Base-by-base conservation (phyloP, 306 rosid genomes). In the Trichosanthes cucumerina region DNA sequence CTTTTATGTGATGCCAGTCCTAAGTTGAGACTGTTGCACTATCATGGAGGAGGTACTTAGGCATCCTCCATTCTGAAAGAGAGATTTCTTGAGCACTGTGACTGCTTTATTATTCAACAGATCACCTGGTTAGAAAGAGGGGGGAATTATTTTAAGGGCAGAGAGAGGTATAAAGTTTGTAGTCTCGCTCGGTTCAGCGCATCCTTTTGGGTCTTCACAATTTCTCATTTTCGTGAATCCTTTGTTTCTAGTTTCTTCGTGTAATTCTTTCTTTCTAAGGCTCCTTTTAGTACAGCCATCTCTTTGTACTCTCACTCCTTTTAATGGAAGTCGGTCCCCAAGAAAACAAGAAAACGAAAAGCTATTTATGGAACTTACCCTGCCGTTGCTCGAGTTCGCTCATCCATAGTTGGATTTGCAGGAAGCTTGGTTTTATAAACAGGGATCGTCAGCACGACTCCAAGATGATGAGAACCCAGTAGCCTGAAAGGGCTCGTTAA, bases 371-470 rank as follows among this genome's bases (percentile, higher is more conserved):
- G 21, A 57, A 10, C 69, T 54, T 57, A 76, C 79, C 79, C 79
- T 19, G 65, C 79, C 15, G 79, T 76, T 24, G 66, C 66, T 58
- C 64, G 68, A 53, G 60, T 76, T 34, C 79, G 65, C 52, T 76
- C 68, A 0, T 76, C 52, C 66, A 58, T 39, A 2, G 79, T 76
- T 9, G 79, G 66, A 76, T 76, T 56, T 38, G 54, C 49, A 19
- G 79, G 79, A 58, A 58, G 79, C 23, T 56, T 58, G 21, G 53
- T 39, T 26, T 76, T 76, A 41, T 76, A 76, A 38, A 76, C 79
- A 21, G 79, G 66, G 64, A 76, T 53, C 8, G 79, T 76, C 36
- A 76, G 23, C 49, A 76, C 66, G 36, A 76, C 79, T 53, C 79
- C 79, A 53, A 76, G 79, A 38, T 58, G 53, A 24, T 76, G 62